These are phyloP conservation scores for Arachis monticola DNA, from an alignment of 331 rosid species.

Conservation along the genomic window DNA sequence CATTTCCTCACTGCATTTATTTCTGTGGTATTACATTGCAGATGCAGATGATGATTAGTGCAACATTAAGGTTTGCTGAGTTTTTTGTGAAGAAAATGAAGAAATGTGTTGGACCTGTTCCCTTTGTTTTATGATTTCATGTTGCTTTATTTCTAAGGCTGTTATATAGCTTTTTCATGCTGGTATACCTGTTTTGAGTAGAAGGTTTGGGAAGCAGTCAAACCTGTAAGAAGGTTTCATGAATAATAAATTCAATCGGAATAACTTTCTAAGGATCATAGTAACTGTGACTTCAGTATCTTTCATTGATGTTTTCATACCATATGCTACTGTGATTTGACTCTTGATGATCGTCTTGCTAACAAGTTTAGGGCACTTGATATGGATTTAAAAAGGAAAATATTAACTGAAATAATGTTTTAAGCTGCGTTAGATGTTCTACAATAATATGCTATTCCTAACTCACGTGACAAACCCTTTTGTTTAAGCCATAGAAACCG, in stretches of 20 bases:
- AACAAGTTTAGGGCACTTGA: neutral
- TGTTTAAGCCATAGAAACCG: too few relatives aligned
- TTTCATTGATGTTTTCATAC: constrained; percentile 14
- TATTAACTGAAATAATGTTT: too few relatives aligned
- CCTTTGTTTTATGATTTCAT: constrained; percentile 37
- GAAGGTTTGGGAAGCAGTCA: constrained; percentile 36
- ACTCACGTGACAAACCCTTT: too few relatives aligned
- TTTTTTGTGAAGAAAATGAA: constrained; percentile 36
- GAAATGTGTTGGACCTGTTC: constrained; percentile 41
- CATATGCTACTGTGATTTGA: neutral
- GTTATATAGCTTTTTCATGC: constrained; percentile 40
- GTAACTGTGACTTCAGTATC: constrained; percentile 11
- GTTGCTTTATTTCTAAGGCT: constrained; percentile 39
- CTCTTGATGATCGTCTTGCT: neutral
- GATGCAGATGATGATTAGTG: constrained; percentile 68
- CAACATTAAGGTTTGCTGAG: constrained; percentile 33
- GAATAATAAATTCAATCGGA: constrained; percentile 41
- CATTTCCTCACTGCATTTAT: constrained; percentile 17
- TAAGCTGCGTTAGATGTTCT: neutral
- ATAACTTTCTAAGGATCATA: constrained; percentile 7
- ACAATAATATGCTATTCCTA: too few relatives aligned
- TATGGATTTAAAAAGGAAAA: neutral
- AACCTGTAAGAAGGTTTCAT: constrained; percentile 37
- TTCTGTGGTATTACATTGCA: constrained; percentile 45
- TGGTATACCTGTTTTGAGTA: constrained; percentile 38